These are phyloP conservation scores for Hexamita inflata DNA, from an alignment of 208 protist species.

Conservation along the genomic window DNA sequence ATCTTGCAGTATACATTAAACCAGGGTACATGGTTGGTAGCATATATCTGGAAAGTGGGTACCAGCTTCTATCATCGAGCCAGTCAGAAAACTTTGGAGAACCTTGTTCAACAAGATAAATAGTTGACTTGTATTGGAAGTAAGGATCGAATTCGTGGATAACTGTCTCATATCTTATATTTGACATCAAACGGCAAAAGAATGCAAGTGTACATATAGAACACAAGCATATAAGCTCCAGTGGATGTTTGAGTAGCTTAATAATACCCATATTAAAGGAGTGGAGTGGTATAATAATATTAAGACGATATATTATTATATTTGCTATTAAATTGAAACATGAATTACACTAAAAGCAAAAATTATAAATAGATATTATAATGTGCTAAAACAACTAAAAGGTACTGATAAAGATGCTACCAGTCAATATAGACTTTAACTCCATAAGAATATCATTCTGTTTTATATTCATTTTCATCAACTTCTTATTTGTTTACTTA, in stretches of 20 bases:
- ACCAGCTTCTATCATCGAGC: slow-evolving; percentile 89
- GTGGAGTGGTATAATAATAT: too few species aligned
- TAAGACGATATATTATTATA: too few species aligned
- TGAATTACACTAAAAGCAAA: too few species aligned
- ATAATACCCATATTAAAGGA: not conserved
- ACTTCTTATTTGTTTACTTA: too few species aligned
- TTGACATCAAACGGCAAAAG: slow-evolving; percentile 56
- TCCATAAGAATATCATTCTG: too few species aligned
- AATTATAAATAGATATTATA: too few species aligned
- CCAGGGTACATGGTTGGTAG: slow-evolving; percentile 87
- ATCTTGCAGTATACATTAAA: slow-evolving; percentile 76
- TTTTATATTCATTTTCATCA: too few species aligned
- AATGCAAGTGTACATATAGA: slow-evolving; percentile 50
- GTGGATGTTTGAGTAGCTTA: not conserved
- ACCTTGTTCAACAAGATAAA: slow-evolving; percentile 64
- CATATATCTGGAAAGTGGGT: slow-evolving; percentile 82
- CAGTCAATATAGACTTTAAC: too few species aligned
- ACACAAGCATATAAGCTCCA: slow-evolving; percentile 35
- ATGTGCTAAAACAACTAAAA: too few species aligned
- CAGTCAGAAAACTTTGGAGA: slow-evolving; percentile 85
- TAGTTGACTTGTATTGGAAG: slow-evolving; percentile 67
- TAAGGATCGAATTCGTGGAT: slow-evolving; percentile 72
- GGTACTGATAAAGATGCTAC: too few species aligned
- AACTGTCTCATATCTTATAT: slow-evolving; percentile 60
- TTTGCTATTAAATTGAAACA: too few species aligned